phyloP scores from a whole-genome alignment of 148 eudicot genomes.

The Rhododendron henanense region DNA sequence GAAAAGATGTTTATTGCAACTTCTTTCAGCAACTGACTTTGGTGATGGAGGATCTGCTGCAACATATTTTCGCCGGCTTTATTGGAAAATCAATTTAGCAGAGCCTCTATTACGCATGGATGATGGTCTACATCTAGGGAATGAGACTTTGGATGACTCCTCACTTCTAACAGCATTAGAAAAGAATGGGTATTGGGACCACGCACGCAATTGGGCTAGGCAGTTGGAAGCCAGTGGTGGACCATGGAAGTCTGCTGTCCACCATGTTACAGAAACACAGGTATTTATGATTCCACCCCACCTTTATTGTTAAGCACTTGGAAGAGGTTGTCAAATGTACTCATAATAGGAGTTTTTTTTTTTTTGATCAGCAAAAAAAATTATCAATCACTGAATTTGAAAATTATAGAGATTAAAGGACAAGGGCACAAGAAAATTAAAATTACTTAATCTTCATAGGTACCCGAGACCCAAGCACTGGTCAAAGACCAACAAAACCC shows the following conservation, averaged over 20 bases:
- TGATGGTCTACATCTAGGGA: conserved; percentile 69
- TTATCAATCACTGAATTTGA: too few species aligned
- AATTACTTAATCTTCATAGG: too few species aligned
- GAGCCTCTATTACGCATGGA: conserved; percentile 79
- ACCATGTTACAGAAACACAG: conserved; percentile 97
- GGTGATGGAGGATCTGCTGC: conserved; percentile 82
- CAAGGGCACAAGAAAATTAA: too few species aligned
- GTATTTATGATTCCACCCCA: conserved; percentile 22
- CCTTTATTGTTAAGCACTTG: background rate
- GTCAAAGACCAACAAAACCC: too few species aligned
- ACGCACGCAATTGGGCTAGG: conserved; percentile 86
- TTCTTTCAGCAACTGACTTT: conserved; percentile 80
- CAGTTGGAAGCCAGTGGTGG: conserved; percentile 87
- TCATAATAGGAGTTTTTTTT: background rate
- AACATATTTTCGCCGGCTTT: conserved; percentile 58
- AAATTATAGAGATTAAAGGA: too few species aligned
- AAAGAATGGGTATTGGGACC: conserved; percentile 90
- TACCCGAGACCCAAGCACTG: too few species aligned
- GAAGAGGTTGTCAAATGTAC: background rate
- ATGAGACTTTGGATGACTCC: conserved; percentile 78
- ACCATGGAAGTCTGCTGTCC: conserved; percentile 67
- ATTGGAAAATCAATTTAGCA: conserved; percentile 93
- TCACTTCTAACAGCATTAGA: conserved; percentile 73
- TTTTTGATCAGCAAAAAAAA: too few species aligned
- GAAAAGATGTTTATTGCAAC: conserved; percentile 81